These are phyloP conservation scores for Osmozyma mogii DNA, from an alignment of 805 yeast genomes.

Conservation along the genomic window DNA sequence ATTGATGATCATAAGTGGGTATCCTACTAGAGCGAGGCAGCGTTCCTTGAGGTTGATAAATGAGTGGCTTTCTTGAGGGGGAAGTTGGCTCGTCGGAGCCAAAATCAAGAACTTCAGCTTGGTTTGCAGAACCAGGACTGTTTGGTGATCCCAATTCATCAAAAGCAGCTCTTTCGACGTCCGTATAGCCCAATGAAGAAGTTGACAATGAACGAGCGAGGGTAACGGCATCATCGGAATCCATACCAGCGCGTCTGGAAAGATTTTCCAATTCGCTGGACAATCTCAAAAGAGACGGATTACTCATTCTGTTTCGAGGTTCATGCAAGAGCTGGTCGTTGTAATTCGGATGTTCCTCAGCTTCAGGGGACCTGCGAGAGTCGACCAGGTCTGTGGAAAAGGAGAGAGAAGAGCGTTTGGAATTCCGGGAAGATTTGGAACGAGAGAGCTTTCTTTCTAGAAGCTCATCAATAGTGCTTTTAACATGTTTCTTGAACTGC, in stretches of 20 bases:
- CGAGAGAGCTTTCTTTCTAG: constrained; percentile 30
- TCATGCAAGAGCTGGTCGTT: constrained; percentile 1
- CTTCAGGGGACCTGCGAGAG: no score
- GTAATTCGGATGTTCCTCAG: no score
- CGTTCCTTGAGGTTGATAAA: no score
- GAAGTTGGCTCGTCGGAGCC: constrained; percentile 12
- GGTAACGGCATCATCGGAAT: constrained; percentile 73
- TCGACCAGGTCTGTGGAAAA: no score
- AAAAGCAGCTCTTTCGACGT: constrained; percentile 38
- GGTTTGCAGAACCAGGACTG: constrained; percentile 10
- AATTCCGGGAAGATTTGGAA: constrained; percentile 19
- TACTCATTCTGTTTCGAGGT: constrained; percentile 25
- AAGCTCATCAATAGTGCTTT: constrained; percentile 46
- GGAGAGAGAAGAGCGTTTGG: constrained; percentile 16
- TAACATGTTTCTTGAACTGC: constrained; percentile 63
- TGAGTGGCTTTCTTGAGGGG: constrained; percentile 7
- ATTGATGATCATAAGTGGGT: not conserved
- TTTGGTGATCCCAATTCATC: constrained; percentile 21
- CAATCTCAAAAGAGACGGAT: constrained; percentile 63
- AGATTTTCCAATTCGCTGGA: constrained; percentile 69
- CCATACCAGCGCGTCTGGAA: constrained; percentile 70
- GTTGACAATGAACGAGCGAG: constrained; percentile 74
- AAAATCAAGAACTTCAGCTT: constrained; percentile 7
- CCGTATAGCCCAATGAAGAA: constrained; percentile 53
- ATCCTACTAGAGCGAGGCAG: not conserved